Evolutionary conservation across 441 rosid species (phyloP).

Genomic region (Erodium moschatum): DNA sequence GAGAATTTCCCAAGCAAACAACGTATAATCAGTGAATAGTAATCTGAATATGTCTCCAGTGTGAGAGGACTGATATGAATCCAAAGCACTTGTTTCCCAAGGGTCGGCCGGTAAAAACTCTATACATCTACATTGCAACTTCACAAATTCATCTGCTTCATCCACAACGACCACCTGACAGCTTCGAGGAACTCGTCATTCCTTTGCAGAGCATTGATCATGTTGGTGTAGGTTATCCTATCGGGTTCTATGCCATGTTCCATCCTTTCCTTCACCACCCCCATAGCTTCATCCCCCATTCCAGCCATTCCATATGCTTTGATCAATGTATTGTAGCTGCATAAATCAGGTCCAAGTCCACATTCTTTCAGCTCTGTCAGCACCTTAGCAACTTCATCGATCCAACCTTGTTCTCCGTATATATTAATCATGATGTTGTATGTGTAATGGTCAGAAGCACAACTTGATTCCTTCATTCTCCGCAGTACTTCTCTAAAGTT

Average conservation of each 20-base stretch:
- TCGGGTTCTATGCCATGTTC: slow-evolving; percentile 57
- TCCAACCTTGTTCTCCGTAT: slow-evolving; percentile 74
- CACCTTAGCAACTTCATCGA: slow-evolving; percentile 54
- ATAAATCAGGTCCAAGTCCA: slow-evolving; percentile 63
- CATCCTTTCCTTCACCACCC: slow-evolving; percentile 76
- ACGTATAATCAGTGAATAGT: too few species aligned
- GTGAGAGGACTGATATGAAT: too few species aligned
- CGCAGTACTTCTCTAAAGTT: slow-evolving; percentile 52
- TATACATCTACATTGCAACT: too few species aligned
- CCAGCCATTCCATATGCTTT: slow-evolving; percentile 91
- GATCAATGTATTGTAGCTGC: slow-evolving; percentile 82
- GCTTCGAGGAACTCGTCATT: slow-evolving; percentile 85
- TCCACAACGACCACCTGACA: slow-evolving; percentile 94
- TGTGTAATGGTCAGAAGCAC: slow-evolving; percentile 54
- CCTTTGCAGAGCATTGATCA: slow-evolving; percentile 55
- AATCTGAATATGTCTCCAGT: too few species aligned
- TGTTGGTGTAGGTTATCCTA: slow-evolving; percentile 58
- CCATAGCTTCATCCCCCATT: slow-evolving; percentile 77
- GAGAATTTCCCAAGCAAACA: too few species aligned
- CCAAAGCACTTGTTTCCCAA: too few species aligned
- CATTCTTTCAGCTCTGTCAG: slow-evolving; percentile 51
- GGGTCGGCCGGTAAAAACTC: too few species aligned
- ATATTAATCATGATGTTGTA: slow-evolving; percentile 80
- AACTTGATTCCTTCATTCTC: slow-evolving; percentile 53
- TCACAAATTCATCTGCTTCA: slow-evolving; percentile 65